A percentile compares a stretch with the other conserved stretches of the same genome.
phyloP scores from a whole-genome alignment of 2,329 filamentous ascomycete species.

The Xylariaceae sp. region DNA sequence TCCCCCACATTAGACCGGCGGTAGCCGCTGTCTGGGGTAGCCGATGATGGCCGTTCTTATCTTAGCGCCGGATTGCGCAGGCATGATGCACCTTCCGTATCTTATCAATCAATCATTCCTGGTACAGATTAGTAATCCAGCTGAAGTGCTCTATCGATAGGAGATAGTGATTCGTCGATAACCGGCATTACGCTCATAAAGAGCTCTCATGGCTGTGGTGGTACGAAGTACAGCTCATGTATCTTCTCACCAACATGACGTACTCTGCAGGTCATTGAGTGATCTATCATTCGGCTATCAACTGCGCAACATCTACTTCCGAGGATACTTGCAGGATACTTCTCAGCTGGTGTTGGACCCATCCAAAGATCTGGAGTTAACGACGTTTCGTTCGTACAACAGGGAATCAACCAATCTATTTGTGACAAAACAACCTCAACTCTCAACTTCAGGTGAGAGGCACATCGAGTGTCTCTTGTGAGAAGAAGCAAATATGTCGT shows the following conservation, averaged over 20 bases:
- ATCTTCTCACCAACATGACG: not conserved
- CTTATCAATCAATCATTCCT: too few species aligned
- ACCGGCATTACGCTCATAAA: too few species aligned
- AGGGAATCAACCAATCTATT: not conserved
- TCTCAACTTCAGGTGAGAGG: not conserved
- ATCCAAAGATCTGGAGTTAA: not conserved
- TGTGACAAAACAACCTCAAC: not conserved
- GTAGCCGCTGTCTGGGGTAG: slow-evolving; percentile 28
- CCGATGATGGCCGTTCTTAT: slow-evolving; percentile 23
- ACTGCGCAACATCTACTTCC: not conserved
- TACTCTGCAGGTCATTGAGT: not conserved
- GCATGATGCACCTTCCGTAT: not conserved
- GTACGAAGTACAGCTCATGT: not conserved
- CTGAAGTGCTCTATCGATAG: slow-evolving; percentile 14
- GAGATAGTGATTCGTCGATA: not conserved
- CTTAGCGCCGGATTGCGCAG: not conserved
- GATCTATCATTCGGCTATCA: not conserved
- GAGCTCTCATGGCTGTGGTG: not conserved
- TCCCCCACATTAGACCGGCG: slow-evolving; percentile 28
- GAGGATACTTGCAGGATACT: not conserved
- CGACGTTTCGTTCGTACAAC: not conserved
- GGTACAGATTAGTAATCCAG: not conserved
- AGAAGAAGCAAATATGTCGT: not conserved
- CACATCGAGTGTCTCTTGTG: not conserved
- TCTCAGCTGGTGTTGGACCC: not conserved